Evolutionary conservation across 371 early-diverging fungal genomes (phyloP).

Genomic region (Sporodiniella umbellata): DNA sequence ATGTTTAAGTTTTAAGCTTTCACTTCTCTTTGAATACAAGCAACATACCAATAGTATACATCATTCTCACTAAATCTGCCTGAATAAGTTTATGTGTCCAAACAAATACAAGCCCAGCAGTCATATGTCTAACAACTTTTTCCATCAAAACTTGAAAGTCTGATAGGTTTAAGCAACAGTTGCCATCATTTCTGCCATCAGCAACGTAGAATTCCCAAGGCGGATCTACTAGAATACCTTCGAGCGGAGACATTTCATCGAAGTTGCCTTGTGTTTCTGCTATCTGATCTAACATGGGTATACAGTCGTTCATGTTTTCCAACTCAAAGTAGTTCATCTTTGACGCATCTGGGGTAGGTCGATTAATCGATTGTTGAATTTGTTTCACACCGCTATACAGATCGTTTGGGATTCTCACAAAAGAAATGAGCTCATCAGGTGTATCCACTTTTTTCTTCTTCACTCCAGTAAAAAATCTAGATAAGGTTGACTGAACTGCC

Average conservation of each 20-base stretch:
- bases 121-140: slow-evolving; percentile 43
- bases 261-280: not conserved
- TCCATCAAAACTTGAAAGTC: slow-evolving; percentile 42
- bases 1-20: not conserved
- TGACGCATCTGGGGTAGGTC: not conserved
- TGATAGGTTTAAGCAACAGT: slow-evolving; percentile 33
- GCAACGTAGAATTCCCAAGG: slow-evolving; percentile 61
- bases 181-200: slow-evolving; percentile 53
- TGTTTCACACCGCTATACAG: slow-evolving; percentile 41
- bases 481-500: slow-evolving; percentile 31
- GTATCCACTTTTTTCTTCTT: slow-evolving; percentile 37
- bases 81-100: slow-evolving; percentile 64
- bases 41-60: slow-evolving; percentile 51
- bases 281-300: slow-evolving; percentile 17
- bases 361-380: slow-evolving; percentile 17
- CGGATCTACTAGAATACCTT: slow-evolving; percentile 63
- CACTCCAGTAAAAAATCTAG: slow-evolving; percentile 42
- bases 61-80: slow-evolving; percentile 55
- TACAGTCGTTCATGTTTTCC: slow-evolving; percentile 28
- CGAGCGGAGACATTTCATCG: slow-evolving; percentile 17
- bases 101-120: slow-evolving; percentile 57
- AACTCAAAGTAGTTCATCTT: slow-evolving; percentile 8
- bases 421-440: slow-evolving; percentile 43
- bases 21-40: not conserved
- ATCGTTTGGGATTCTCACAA: slow-evolving; percentile 38